Evolutionary conservation across 2,329 filamentous ascomycete species (phyloP), one percentile per base, ranked within the genome.

Genomic region (Dactylonectria macrodidyma): DNA sequence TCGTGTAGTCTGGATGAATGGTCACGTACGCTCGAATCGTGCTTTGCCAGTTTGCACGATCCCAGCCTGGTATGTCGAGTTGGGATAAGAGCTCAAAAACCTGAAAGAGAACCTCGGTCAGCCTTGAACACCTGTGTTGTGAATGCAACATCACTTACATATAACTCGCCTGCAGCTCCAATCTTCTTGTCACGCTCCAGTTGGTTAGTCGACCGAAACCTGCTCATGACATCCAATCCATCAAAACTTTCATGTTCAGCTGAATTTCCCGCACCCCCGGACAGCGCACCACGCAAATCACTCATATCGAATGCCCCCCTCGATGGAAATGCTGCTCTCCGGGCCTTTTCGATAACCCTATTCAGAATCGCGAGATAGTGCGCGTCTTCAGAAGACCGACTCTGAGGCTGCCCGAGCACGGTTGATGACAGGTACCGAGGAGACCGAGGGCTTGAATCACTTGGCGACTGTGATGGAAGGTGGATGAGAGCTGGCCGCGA

Each of bases 101-200:
- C 71, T 73, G 4, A 0, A 33, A 11, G 9, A 47, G 47, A 36
- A 36, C 26, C 33, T 36, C 11, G 54, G 10, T 69, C n/a, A 60
- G 66, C 16, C 24, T 56, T 10, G 33, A 16, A 57, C 30, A 2
- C 24, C n/a, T 4, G 11, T 11, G 8, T 30, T 65, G 3, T 65
- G 48, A 8, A 5, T 44, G 14, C 8, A 12, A 22, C 5, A 16
- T 16, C 7, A 60, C 73, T 74, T 51, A 75, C 75, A 14, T 70
- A 76, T 55, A 76, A 59, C 44, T 77, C 73, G 14, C 75, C 72
- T 1, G 71, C 75, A 0, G 74, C 74, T 2, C 75, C 74, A 9
- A 76, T 38, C 59, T 69, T 74, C 54, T 70, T 70, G 0, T 73
- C 68, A 10, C 71, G 60, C 38, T 75, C 70, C 14, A 62, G 50